Evolutionary conservation across 1,284 basidiomycete genomes (phyloP).

Genomic region (Fomitiporia mediterranea): DNA sequence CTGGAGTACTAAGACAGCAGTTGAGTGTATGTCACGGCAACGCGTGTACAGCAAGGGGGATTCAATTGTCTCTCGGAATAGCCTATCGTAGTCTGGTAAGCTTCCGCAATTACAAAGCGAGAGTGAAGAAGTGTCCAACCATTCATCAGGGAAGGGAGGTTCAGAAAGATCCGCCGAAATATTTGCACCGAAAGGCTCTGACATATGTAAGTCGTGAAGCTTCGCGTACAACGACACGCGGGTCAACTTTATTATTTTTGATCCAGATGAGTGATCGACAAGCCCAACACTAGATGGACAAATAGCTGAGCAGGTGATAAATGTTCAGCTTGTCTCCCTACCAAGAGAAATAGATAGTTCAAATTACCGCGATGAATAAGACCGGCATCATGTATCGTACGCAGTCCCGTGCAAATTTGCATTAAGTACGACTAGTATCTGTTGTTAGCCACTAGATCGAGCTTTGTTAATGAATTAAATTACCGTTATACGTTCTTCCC

Average conservation of each 20-base stretch:
- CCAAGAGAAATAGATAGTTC: not conserved
- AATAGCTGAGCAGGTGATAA: slow-evolving; percentile 39
- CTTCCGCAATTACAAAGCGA: not conserved
- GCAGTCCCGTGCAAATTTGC: slow-evolving; percentile 64
- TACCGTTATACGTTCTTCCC: slow-evolving; percentile 63
- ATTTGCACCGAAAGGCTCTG: slow-evolving; percentile 58
- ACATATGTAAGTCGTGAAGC: slow-evolving; percentile 66
- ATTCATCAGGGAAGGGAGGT: slow-evolving; percentile 48
- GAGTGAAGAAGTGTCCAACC: slow-evolving; percentile 36
- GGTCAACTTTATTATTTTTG: slow-evolving; percentile 62
- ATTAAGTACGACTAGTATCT: slow-evolving; percentile 56
- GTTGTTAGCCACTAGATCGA: not conserved
- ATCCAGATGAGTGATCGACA: slow-evolving; percentile 41
- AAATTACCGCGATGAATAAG: slow-evolving; percentile 58
- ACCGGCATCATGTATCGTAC: slow-evolving; percentile 55
- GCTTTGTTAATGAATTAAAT: slow-evolving; percentile 21
- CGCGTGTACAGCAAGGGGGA: slow-evolving; percentile 66
- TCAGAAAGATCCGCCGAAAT: slow-evolving; percentile 38
- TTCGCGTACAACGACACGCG: slow-evolving; percentile 59
- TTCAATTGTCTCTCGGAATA: slow-evolving; percentile 64
- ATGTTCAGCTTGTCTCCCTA: not conserved
- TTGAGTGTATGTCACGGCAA: slow-evolving; percentile 68
- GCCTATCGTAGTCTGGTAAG: slow-evolving; percentile 36
- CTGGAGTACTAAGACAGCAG: slow-evolving; percentile 68
- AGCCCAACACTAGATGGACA: slow-evolving; percentile 54